These are phyloP conservation scores for Beverwykella pulmonaria DNA, from an alignment of 495 filamentous ascomycete species.

Conservation along the genomic window DNA sequence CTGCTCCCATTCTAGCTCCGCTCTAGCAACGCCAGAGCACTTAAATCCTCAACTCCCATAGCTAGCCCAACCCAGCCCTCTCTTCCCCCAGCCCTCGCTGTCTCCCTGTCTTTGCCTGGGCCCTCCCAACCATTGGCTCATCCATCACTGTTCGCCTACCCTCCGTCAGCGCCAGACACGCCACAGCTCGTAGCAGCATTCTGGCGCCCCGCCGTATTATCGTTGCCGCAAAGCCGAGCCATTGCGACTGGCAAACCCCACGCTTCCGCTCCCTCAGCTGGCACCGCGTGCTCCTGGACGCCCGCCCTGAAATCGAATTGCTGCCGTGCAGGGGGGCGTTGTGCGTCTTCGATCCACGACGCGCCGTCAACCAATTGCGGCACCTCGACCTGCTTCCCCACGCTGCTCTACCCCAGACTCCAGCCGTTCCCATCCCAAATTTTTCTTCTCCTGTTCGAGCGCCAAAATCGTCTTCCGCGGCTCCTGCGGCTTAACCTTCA, in stretches of 20 bases:
- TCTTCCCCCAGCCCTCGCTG: neutral
- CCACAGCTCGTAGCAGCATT: constrained; percentile 13
- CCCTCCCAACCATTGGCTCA: neutral
- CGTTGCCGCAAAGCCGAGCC: neutral
- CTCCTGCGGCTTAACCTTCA: constrained; percentile 3
- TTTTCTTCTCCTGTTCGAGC: neutral
- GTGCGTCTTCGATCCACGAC: constrained; percentile 9
- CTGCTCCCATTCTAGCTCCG: no score
- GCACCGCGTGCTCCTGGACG: constrained; percentile 15
- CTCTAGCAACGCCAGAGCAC: neutral
- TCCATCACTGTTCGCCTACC: neutral
- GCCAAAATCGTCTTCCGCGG: constrained; percentile 3
- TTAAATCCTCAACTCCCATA: neutral
- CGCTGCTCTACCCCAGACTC: constrained; percentile 39
- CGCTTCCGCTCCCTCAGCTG: constrained; percentile 15
- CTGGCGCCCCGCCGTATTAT: neutral
- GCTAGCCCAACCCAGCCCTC: neutral
- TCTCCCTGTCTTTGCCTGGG: neutral
- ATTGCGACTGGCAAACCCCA: constrained; percentile 14
- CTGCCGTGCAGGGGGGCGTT: no score
- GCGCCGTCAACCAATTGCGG: constrained; percentile 32
- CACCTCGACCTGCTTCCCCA: constrained; percentile 21
- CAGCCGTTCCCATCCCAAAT: constrained; percentile 13
- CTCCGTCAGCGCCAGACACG: neutral
- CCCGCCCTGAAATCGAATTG: constrained; percentile 23